Conservation (phyloP, 2,329 filamentous ascomycete species). For the Talaromyces verruculosus region DNA sequence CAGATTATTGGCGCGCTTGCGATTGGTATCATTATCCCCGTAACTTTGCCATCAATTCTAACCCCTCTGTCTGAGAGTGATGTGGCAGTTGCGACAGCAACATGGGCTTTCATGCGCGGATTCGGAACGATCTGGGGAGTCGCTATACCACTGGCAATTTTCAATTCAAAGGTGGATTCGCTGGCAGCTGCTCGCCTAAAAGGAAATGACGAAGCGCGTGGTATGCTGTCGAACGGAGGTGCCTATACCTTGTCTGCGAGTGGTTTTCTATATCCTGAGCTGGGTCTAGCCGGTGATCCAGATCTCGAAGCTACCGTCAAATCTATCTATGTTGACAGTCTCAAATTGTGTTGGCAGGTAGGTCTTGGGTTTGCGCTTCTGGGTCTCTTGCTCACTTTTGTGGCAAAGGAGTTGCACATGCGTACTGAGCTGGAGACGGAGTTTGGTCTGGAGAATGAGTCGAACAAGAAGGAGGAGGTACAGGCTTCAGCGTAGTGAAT, state of each 20-base stretch:
- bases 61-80: slow-evolving; percentile 4
- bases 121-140: slow-evolving; percentile 7
- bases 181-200: not conserved
- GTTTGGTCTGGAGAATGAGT: not conserved
- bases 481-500: not conserved
- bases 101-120: not conserved
- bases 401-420: not conserved
- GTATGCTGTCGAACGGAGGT: slow-evolving; percentile 13
- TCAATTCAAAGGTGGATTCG: slow-evolving; percentile 11
- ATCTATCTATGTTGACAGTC: not conserved
- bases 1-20: slow-evolving; percentile 2
- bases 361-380: not conserved
- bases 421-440: slow-evolving; percentile 8
- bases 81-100: slow-evolving; percentile 9
- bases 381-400: not conserved
- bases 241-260: not conserved
- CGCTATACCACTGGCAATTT: not conserved
- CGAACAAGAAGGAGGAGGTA: not conserved
- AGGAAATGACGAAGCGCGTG: not conserved
- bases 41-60: slow-evolving; percentile 7
- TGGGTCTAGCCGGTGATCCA: not conserved
- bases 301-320: not conserved
- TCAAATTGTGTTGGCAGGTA: slow-evolving; percentile 2
- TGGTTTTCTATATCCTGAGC: not conserved
- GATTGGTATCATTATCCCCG: not conserved